A percentile compares a stretch with the other conserved stretches of the same genome.
These are phyloP conservation scores for Sphenostylis stenocarpa DNA, from an alignment of 306 rosid genomes.

Conservation along the genomic window DNA sequence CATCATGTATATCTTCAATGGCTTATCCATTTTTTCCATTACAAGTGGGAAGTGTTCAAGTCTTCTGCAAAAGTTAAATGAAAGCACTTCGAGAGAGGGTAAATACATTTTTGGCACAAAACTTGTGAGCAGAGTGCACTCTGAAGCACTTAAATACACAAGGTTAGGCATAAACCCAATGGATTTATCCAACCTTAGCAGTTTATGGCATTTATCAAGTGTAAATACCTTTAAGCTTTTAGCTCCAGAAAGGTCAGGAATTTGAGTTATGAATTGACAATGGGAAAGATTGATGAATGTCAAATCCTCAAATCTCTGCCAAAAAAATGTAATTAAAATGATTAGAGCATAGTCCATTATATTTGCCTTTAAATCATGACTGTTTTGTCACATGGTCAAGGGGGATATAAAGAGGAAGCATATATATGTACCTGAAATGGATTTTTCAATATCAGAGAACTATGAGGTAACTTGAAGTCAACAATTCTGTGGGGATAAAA, in stretches of 20 bases:
- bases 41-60: slow-evolving; percentile 20
- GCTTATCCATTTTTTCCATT: slow-evolving; percentile 1
- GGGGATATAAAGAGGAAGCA: neutral
- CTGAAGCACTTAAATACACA: neutral
- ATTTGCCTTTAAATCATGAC: neutral
- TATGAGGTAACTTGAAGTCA: neutral
- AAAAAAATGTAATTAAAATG: neutral
- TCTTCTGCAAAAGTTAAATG: neutral
- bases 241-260: slow-evolving; percentile 21
- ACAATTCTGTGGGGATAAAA: slow-evolving; percentile 6
- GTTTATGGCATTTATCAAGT: neutral
- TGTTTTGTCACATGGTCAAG: neutral
- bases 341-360: neutral
- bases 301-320: slow-evolving; percentile 17
- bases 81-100: slow-evolving; percentile 25
- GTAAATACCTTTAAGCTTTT: neutral
- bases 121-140: neutral
- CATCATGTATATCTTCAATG: neutral
- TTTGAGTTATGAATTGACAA: slow-evolving; percentile 1
- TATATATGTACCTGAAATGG: slow-evolving; percentile 12
- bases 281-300: slow-evolving; percentile 22
- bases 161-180: slow-evolving; percentile 25
- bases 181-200: slow-evolving; percentile 1
- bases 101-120: slow-evolving; percentile 8
- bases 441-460: neutral